These are phyloP conservation scores for Rhodotorula kratochvilovae DNA, from an alignment of 768 basidiomycete species.

Conservation along the genomic window DNA sequence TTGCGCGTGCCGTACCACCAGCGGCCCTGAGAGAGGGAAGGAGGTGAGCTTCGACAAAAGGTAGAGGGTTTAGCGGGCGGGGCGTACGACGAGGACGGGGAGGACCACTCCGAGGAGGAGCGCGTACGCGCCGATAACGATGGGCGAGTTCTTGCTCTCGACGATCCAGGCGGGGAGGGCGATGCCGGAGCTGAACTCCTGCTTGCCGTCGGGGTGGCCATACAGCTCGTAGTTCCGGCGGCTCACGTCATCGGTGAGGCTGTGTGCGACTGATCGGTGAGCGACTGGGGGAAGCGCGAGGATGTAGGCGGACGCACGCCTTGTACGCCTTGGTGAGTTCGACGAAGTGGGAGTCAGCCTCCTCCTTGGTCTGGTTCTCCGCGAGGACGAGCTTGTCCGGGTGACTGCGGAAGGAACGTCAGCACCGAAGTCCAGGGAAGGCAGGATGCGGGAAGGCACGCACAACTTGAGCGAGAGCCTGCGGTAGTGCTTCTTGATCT, in stretches of 20 bases:
- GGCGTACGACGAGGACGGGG: slow-evolving; percentile 71
- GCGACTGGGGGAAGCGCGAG: not conserved
- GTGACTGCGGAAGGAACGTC: slow-evolving; percentile 58
- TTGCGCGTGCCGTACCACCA: slow-evolving; percentile 96
- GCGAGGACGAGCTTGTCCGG: slow-evolving; percentile 90
- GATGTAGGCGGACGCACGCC: slow-evolving; percentile 57
- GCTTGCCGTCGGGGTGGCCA: slow-evolving; percentile 94
- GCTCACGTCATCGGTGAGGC: slow-evolving; percentile 85
- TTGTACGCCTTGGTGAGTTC: slow-evolving; percentile 97
- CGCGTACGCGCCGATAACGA: slow-evolving; percentile 83
- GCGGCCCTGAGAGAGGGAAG: slow-evolving; percentile 55
- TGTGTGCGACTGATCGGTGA: slow-evolving; percentile 44
- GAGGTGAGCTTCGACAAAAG: not conserved
- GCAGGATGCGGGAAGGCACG: slow-evolving; percentile 35
- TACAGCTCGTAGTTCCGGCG: slow-evolving; percentile 83
- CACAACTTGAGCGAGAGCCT: slow-evolving; percentile 83
- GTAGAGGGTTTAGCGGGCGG: not conserved
- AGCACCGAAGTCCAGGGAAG: not conserved
- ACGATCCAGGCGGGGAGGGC: slow-evolving; percentile 91
- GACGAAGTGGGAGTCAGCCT: slow-evolving; percentile 79
- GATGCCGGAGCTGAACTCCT: slow-evolving; percentile 88
- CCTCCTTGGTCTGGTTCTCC: slow-evolving; percentile 76
- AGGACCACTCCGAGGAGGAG: slow-evolving; percentile 79
- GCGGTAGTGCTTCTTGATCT: slow-evolving; percentile 93
- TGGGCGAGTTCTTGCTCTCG: slow-evolving; percentile 82